Evolutionary conservation across 192 early-diverging fungal genomes (phyloP).

Genomic region (Backusella australiensis): DNA sequence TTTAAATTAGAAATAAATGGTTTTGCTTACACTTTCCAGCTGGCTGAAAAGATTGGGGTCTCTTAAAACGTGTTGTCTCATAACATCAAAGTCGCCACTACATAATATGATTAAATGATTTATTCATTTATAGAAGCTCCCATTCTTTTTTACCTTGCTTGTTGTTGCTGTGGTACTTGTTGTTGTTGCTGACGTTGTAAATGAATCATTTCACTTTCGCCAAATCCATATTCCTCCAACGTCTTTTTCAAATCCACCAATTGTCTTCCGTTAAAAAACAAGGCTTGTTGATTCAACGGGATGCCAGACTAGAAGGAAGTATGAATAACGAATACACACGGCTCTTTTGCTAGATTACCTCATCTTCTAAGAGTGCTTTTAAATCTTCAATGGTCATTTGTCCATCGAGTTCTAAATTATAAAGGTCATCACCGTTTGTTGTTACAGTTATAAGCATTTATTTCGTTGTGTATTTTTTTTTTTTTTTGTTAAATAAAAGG

Average conservation of each 20-base stretch:
- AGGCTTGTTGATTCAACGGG: constrained; percentile 55
- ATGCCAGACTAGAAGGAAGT: constrained; percentile 53
- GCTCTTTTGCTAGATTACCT: constrained; percentile 42
- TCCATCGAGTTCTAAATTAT: constrained; percentile 66
- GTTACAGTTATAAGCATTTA: constrained; percentile 60
- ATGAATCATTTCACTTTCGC: constrained; percentile 73
- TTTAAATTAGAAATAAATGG: neutral
- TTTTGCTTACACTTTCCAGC: constrained; percentile 49
- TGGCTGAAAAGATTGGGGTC: constrained; percentile 58
- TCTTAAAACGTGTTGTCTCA: constrained; percentile 62
- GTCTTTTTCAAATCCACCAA: constrained; percentile 62
- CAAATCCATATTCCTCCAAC: constrained; percentile 62
- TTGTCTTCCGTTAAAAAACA: constrained; percentile 66
- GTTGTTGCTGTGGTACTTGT: neutral
- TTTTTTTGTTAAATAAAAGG: neutral
- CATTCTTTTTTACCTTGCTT: neutral
- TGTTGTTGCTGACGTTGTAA: constrained; percentile 38
- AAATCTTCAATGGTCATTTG: constrained; percentile 78
- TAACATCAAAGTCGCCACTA: constrained; percentile 35
- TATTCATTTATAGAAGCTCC: neutral
- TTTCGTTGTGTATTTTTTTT: neutral
- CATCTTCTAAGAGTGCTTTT: constrained; percentile 82
- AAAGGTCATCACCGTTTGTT: constrained; percentile 56
- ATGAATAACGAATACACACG: neutral
- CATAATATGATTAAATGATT: no score